These are phyloP conservation scores for Porphyrellus cyaneotinctus DNA, from an alignment of 768 basidiomycete species.

Conservation along the genomic window DNA sequence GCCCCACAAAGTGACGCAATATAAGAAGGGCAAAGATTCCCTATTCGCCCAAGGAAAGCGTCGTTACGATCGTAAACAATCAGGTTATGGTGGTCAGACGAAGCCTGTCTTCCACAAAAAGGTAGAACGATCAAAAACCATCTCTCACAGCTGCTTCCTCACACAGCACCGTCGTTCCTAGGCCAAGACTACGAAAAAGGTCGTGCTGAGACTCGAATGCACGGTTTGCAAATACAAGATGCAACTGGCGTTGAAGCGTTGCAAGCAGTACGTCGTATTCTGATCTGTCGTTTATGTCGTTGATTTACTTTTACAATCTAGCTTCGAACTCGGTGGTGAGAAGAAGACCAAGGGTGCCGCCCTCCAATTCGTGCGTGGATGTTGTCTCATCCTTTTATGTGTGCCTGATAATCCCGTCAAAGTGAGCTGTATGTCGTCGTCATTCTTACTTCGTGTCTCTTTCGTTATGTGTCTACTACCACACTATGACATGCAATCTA, in stretches of 20 bases:
- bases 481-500: constrained; percentile 28
- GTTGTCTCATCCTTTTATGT: not conserved
- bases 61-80: constrained; percentile 98
- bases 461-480: constrained; percentile 24
- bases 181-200: constrained; percentile 99
- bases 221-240: constrained; percentile 98
- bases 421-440: constrained; percentile 23
- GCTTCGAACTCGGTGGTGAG: constrained; percentile 99
- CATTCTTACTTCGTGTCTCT: constrained; percentile 12
- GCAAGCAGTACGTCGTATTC: constrained; percentile 83
- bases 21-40: constrained; percentile 99
- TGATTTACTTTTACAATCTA: constrained; percentile 26
- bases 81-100: constrained; percentile 99
- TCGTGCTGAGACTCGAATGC: constrained; percentile 96
- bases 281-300: not conserved
- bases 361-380: constrained; percentile 78
- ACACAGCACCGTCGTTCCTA: constrained; percentile 25
- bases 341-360: constrained; percentile 99
- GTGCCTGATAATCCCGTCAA: constrained; percentile 2
- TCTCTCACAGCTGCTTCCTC: not conserved
- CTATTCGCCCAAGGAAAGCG: constrained; percentile 98
- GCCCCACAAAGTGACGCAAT: constrained; percentile 99
- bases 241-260: constrained; percentile 94
- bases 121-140: constrained; percentile 32
- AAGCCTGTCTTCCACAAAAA: constrained; percentile 99